Evolutionary conservation across 1,284 basidiomycete species (phyloP), one percentile per base, ranked within the genome.

Genomic region (Malassezia furfur): DNA sequence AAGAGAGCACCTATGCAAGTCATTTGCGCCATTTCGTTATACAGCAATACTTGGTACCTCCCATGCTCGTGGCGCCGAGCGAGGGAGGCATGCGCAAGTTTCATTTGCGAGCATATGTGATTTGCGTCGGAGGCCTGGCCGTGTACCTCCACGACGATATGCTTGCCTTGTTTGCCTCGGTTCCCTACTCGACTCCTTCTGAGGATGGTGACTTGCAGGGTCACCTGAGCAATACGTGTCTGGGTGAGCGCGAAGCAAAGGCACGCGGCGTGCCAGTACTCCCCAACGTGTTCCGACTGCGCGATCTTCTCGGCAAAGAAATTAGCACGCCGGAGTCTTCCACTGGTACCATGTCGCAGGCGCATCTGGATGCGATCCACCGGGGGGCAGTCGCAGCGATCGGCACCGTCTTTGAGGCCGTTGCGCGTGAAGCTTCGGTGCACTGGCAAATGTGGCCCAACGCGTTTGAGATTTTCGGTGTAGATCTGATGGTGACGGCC

Each of bases 11-110:
- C 28, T 68, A 74, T 57, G 59, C 73, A 19, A 90, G 88, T 17
- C 93, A 96, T 63, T 79, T 99, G 37, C 82, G 93, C 32, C 89
- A 96, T 77, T 98, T 96, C 76, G 90, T 99, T 17, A 85, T 96
- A 49, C 94, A 98, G 81, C 91, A 89, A 34, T 60, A 77, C 63
- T 39, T 67, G 15, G 40, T 46, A 17, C 49, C 38, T 14, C 54
- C 69, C 48, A 52, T 63, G 11, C 57, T 67, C 0, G 48, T 65
- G n/a, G 35, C 32, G 10, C 47, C 53, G 2, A 32, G 32, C 19
- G 25, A 31, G 15, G 43, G 21, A 10, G 43, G 32, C 25, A 28
- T 31, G 43, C 60, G 69, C 28, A 74, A 74, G 85, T 98, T 96
- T 75, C 94, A 98, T 76, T 81, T 99, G 39, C 83, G 94, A 36